These are phyloP conservation scores for Atalantia buxifolia DNA, from an alignment of 345 rosid species.

Conservation along the genomic window DNA sequence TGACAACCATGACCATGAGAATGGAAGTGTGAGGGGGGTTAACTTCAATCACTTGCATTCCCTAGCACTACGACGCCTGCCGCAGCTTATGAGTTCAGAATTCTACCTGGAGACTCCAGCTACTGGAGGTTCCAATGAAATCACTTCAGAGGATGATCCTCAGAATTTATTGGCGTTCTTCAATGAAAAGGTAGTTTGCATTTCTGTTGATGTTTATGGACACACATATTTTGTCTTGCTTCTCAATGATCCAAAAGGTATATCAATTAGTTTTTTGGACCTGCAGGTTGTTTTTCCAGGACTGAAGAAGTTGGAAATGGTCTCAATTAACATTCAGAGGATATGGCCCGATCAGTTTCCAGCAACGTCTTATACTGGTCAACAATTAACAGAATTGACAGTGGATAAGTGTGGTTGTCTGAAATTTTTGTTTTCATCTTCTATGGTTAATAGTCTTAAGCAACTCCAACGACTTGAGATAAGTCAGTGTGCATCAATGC, in stretches of 20 bases:
- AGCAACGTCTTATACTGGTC: not conserved
- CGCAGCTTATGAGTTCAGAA: not conserved
- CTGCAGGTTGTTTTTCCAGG: not conserved
- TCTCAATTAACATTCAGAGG: not conserved
- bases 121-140: not conserved
- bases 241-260: too few species aligned
- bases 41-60: not conserved
- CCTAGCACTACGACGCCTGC: not conserved
- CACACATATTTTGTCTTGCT: not conserved
- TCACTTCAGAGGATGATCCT: not conserved
- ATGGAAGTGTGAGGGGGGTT: not conserved
- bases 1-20: not conserved
- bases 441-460: too few species aligned
- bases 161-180: not conserved
- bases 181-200: not conserved
- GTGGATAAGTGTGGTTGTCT: too few species aligned
- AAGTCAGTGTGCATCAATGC: not conserved
- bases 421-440: too few species aligned
- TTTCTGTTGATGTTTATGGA: too few species aligned
- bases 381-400: not conserved
- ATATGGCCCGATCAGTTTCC: not conserved
- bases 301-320: not conserved
- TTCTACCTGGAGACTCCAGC: not conserved
- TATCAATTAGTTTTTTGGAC: not conserved
- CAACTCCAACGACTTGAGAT: too few species aligned